Base-by-base conservation (phyloP, 2,329 filamentous ascomycete genomes). In the Hymenoscyphus linearis region DNA sequence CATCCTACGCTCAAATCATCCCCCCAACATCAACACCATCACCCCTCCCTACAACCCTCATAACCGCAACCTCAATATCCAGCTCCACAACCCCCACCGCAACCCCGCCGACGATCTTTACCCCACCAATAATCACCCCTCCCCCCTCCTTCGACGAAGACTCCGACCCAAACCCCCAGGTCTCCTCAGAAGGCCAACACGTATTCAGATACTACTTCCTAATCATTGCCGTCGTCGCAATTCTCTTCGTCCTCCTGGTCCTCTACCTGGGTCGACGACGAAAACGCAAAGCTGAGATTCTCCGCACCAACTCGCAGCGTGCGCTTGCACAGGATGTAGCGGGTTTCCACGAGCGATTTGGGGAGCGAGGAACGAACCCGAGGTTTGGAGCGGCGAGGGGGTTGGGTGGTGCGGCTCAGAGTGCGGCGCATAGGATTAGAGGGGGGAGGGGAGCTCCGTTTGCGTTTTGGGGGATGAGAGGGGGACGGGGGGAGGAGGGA, bases 171-270 rank as follows among this genome's bases (percentile, higher is more conserved):
- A 75, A 77, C 62, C n/a, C 27, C 25, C n/a, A 52, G 16, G 16
- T 62, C 25, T 7, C 31, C 50, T 26, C 40, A n/a, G 12, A 50
- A 60, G 35, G 35, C 22, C 10, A 37, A 5, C 78, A 80, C 66
- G 82, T 82, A 65, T 82, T 85, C 72, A 77, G 82, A 66, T 85
- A 84, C 74, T 77, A 71, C 57, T 72, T 86, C 55, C 77, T 82
- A 27, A 75, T 85, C 13, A 68, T 83, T 55, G 72, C 77, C 60
- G 70, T 82, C 61, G 75, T 79, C 53, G 71, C 78, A 4, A 60
- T 81, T 3, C 55, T 80, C 34, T 73, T 76, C 52, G 65, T 76
- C 26, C 70, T 75, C 14, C 65, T 76, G 16, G 76, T 79, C 64
- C 70, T 81, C 52, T 73, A 82, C 57, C 73, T 80, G 57, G 74